Evolutionary conservation across 768 basidiomycete genomes (phyloP).

Genomic region (Mycena galopus): DNA sequence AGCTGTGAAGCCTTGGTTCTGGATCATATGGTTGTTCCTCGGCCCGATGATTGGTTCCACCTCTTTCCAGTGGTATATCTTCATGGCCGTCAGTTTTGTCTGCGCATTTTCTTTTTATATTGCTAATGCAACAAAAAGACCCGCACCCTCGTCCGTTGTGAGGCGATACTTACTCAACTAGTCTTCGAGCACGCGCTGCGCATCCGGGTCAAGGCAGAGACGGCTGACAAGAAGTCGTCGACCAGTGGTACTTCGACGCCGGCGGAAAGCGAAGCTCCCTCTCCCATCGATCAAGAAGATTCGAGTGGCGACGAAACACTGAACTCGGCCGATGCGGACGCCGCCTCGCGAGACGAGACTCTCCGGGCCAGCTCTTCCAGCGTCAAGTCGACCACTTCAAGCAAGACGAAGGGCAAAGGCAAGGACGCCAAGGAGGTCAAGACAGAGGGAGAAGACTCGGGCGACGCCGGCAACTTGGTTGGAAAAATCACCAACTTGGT

Average conservation of each 20-base stretch:
- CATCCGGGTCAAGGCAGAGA: conserved; percentile 71
- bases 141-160: conserved; percentile 61
- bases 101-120: conserved; percentile 42
- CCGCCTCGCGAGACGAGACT: conserved; percentile 29
- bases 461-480: conserved; percentile 61
- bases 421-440: conserved; percentile 18
- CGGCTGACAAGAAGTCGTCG: conserved; percentile 24
- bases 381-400: conserved; percentile 35
- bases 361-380: conserved; percentile 33
- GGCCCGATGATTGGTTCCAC: conserved; percentile 61
- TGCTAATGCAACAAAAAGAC: conserved; percentile 57
- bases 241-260: conserved; percentile 30
- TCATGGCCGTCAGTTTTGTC: conserved; percentile 50
- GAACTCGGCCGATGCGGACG: conserved; percentile 13
- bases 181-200: conserved; percentile 67
- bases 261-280: conserved; percentile 17
- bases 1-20: conserved; percentile 74
- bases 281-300: conserved; percentile 23
- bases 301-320: conserved; percentile 32
- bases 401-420: conserved; percentile 29
- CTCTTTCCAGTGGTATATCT: conserved; percentile 69
- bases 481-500: conserved; percentile 86
- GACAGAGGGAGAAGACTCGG: conserved; percentile 31
- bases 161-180: conserved; percentile 60
- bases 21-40: conserved; percentile 67